These are phyloP conservation scores for Chaetomiaceae sp. DNA, from an alignment of 2,329 filamentous ascomycete genomes.

Conservation along the genomic window DNA sequence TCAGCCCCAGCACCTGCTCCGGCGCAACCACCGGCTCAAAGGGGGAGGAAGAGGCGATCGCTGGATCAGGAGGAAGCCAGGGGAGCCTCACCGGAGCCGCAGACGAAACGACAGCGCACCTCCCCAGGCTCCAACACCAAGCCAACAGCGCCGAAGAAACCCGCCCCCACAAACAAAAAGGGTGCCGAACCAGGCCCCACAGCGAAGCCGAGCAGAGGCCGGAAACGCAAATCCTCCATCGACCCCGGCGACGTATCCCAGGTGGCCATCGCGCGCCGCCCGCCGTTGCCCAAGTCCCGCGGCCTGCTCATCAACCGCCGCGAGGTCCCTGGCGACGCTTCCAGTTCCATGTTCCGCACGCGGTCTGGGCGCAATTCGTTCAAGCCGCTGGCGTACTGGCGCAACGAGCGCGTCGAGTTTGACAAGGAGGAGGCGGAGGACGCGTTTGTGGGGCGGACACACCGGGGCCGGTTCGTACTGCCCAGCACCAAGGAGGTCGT, in stretches of 20 bases:
- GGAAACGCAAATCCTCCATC: conserved; percentile 35
- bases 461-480: conserved; percentile 47
- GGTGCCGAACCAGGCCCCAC: not conserved
- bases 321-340: conserved; percentile 35
- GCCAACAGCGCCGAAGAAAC: conserved; percentile 25
- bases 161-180: conserved; percentile 7
- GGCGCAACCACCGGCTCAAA: conserved; percentile 6
- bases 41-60: conserved; percentile 22
- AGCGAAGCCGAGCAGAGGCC: conserved; percentile 18
- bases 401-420: conserved; percentile 71
- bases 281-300: conserved; percentile 49
- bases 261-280: conserved; percentile 45
- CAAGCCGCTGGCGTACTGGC: conserved; percentile 78
- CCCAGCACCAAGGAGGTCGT: conserved; percentile 71
- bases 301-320: conserved; percentile 48
- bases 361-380: conserved; percentile 75
- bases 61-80: conserved; percentile 24
- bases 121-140: conserved; percentile 9
- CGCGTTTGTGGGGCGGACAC: conserved; percentile 34
- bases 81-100: conserved; percentile 17
- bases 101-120: conserved; percentile 21
- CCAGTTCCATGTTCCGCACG: conserved; percentile 49
- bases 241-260: conserved; percentile 41
- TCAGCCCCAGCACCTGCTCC: conserved; percentile 23
- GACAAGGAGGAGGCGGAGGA: conserved; percentile 52